Base-by-base conservation (phyloP, 805 yeast species). In the Hanseniaspora jakobsenii region DNA sequence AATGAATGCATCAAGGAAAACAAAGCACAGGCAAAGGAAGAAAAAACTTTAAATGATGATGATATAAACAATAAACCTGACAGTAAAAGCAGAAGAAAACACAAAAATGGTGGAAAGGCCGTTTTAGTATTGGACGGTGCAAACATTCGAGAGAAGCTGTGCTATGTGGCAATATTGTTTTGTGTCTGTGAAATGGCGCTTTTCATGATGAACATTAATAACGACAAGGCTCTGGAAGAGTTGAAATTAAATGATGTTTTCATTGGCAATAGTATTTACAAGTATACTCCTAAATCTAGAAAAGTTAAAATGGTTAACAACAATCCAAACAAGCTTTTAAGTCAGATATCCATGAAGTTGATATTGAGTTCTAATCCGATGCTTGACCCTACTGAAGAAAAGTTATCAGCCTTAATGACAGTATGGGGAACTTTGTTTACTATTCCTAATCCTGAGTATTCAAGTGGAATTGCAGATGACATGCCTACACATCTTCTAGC, bases 371-470 rank as follows among this genome's bases (percentile, higher is more conserved):
- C 37, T 3, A 34, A 34, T 23, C 37, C 37, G 3, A 9, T 34
- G 21, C 6, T 14, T 5, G 28, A 34, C 12, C 37, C 37, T 16
- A 18, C 37, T 3, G 19, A 21, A 12, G 14, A 12, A 5, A 22
- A 29, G 2, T 14, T 42, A 3, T 37, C 35, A 2, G 17, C 35
- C 1, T 22, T 42, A 3, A 9, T 35, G 21, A 22, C 27, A 26
- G 12, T 38, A 16, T 42, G 46, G 46, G 10, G 34, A 4, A 22
- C 19, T 8, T 35, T 28, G 9, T 26, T 32, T 22, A 35, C 28
- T 17, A 17, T 42, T 12, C 46, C 46, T 9, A 35, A 35, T 9
- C 18, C 39, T 14, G 14, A 19, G 4, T 14, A 17, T n/a, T 22
- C 27, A 8, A 3, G 30, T 13, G 37, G 22, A 22, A 5, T 34